Evolutionary conservation across 1,139 yeast genomes (phyloP).

Genomic region (Diutina siamensis): DNA sequence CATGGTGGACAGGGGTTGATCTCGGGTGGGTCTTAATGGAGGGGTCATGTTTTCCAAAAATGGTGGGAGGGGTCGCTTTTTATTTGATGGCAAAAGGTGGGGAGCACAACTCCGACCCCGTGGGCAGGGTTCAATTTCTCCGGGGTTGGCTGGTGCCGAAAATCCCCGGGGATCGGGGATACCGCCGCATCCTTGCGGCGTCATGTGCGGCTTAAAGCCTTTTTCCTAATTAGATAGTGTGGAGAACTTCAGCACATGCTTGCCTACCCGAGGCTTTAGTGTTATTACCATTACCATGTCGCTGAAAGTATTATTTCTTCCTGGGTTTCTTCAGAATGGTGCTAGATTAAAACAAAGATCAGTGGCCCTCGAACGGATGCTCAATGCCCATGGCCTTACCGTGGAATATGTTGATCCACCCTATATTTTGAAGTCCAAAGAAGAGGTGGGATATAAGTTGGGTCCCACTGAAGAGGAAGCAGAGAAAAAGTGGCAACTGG

Average conservation of each 20-base stretch:
- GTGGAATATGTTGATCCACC: slow-evolving; percentile 30
- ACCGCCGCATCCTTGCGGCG: neutral
- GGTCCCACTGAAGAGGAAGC: slow-evolving; percentile 17
- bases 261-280: neutral
- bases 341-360: neutral
- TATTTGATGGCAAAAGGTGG: neutral
- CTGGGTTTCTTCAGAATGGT: slow-evolving; percentile 5
- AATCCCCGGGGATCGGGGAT: neutral
- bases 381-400: slow-evolving; percentile 20
- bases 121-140: neutral
- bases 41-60: neutral
- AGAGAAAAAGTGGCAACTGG: slow-evolving; percentile 9
- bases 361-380: neutral
- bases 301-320: neutral
- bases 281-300: neutral
- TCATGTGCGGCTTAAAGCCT: neutral
- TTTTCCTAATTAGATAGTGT: neutral
- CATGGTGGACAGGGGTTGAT: too few relatives aligned
- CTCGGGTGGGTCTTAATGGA: neutral
- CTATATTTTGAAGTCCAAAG: slow-evolving; percentile 15
- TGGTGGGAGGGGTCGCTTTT: neutral
- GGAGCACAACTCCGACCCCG: slow-evolving; percentile 1
- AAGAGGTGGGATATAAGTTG: slow-evolving; percentile 20
- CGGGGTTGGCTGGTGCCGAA: neutral
- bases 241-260: neutral